These are phyloP conservation scores for Panus rudis DNA, from an alignment of 768 basidiomycete genomes.

Conservation along the genomic window DNA sequence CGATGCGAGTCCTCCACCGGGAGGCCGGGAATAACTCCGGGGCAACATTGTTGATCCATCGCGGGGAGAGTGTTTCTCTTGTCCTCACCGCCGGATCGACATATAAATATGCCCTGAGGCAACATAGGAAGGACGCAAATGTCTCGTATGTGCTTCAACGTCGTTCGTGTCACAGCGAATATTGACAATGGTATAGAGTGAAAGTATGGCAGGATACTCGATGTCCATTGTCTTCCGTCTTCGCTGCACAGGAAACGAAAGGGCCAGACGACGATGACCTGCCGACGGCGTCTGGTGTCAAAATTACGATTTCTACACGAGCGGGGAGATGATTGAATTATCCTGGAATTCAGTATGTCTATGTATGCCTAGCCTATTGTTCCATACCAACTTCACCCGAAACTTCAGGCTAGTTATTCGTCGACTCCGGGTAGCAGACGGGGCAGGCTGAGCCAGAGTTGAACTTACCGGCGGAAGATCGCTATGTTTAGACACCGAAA, in stretches of 20 bases:
- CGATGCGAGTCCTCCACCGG: slow-evolving; percentile 31
- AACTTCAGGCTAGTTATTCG: too few relatives aligned
- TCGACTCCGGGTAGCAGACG: too few relatives aligned
- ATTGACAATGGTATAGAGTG: slow-evolving; percentile 24
- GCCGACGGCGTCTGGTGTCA: too few relatives aligned
- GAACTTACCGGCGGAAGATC: background rate
- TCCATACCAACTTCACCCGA: too few relatives aligned
- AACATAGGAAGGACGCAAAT: slow-evolving; percentile 30
- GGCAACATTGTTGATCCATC: slow-evolving; percentile 32
- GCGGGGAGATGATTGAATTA: too few relatives aligned
- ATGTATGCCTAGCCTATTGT: too few relatives aligned
- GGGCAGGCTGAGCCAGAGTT: background rate
- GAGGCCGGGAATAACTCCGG: slow-evolving; percentile 23
- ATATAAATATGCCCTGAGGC: slow-evolving; percentile 41
- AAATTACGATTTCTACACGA: too few relatives aligned
- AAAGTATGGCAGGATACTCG: slow-evolving; percentile 38
- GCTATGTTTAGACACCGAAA: background rate
- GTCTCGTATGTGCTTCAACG: slow-evolving; percentile 35
- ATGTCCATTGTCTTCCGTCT: slow-evolving; percentile 13
- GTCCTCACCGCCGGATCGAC: slow-evolving; percentile 41
- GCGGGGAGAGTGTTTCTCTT: slow-evolving; percentile 36
- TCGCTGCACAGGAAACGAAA: too few relatives aligned
- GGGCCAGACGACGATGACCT: too few relatives aligned
- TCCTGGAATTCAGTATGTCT: too few relatives aligned
- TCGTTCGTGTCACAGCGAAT: background rate